Evolutionary conservation across 805 yeast species (phyloP).

Genomic region (Hanseniaspora osmophila): DNA sequence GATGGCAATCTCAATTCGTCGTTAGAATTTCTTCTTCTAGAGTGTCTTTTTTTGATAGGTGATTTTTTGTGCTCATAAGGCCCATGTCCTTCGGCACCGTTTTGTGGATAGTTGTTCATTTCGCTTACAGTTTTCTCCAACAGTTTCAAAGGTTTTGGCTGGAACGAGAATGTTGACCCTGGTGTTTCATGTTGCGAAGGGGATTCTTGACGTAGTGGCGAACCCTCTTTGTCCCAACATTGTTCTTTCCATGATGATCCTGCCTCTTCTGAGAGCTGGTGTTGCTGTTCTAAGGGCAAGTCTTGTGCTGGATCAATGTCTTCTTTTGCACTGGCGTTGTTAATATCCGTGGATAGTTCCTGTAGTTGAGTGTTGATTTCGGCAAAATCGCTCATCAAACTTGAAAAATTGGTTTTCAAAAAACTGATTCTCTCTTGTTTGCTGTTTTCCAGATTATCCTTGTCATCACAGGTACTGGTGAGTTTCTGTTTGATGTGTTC

Average conservation of each 20-base stretch:
- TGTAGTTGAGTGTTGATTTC: slow-evolving; percentile 15
- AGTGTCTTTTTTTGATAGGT: slow-evolving; percentile 3
- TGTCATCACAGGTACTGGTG: neutral
- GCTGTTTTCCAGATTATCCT: neutral
- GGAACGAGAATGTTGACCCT: slow-evolving; percentile 9
- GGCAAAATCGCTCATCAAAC: slow-evolving; percentile 16
- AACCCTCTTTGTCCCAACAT: too few species aligned
- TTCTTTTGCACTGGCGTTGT: neutral
- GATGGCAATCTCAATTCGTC: slow-evolving; percentile 7
- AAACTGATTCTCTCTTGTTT: slow-evolving; percentile 1
- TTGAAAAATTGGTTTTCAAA: slow-evolving; percentile 12
- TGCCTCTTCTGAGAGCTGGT: too few species aligned
- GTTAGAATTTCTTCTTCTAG: neutral
- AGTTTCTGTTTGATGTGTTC: slow-evolving; percentile 1
- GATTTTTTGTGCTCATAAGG: slow-evolving; percentile 8
- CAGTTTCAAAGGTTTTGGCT: slow-evolving; percentile 17
- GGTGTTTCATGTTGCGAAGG: slow-evolving; percentile 7
- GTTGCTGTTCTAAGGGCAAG: too few species aligned
- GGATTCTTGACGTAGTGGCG: too few species aligned
- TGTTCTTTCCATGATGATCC: too few species aligned
- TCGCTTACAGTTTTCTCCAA: slow-evolving; percentile 3
- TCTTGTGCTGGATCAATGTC: slow-evolving; percentile 7
- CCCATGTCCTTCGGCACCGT: too few species aligned
- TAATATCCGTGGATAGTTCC: slow-evolving; percentile 10
- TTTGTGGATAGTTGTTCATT: neutral